phyloP scores from a whole-genome alignment of 2,329 filamentous ascomycete species.

The Alternaria burnsii region DNA sequence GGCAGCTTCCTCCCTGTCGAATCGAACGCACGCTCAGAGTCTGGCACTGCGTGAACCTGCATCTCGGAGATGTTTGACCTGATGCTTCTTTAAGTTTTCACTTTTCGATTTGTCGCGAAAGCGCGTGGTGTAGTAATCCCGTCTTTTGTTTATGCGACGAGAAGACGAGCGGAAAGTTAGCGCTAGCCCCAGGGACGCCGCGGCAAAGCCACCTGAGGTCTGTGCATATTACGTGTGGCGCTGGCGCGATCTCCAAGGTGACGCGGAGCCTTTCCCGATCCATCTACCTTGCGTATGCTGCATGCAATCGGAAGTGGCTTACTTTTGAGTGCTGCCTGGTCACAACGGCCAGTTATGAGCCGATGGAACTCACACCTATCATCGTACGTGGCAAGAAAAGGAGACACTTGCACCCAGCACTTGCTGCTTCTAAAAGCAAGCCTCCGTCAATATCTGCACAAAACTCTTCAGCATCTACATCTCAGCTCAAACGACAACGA shows the following conservation, averaged over 20 bases:
- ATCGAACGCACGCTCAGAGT: slow-evolving; percentile 68
- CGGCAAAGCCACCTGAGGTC: slow-evolving; percentile 39
- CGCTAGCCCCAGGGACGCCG: slow-evolving; percentile 29
- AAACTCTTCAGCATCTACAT: slow-evolving; percentile 14
- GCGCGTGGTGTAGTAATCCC: slow-evolving; percentile 8
- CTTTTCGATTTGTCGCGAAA: slow-evolving; percentile 10
- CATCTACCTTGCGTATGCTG: slow-evolving; percentile 22
- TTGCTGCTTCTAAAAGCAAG: slow-evolving; percentile 2
- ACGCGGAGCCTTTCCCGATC: slow-evolving; percentile 28
- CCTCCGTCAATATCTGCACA: slow-evolving; percentile 4
- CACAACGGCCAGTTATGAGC: slow-evolving; percentile 19
- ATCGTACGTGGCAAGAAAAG: slow-evolving; percentile 46
- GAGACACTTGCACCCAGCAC: slow-evolving; percentile 21
- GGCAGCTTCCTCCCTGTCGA: slow-evolving; percentile 66
- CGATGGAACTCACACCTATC: slow-evolving; percentile 47
- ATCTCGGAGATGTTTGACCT: slow-evolving; percentile 52
- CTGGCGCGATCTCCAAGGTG: slow-evolving; percentile 16
- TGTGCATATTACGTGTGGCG: slow-evolving; percentile 26
- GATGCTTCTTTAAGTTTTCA: background rate
- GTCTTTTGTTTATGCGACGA: slow-evolving; percentile 41
- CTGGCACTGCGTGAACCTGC: slow-evolving; percentile 72
- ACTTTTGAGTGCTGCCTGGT: slow-evolving; percentile 37
- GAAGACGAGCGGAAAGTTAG: slow-evolving; percentile 25
- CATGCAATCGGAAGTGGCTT: slow-evolving; percentile 11
- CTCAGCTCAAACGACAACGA: slow-evolving; percentile 15